These are phyloP conservation scores for Pezicula carpinea DNA, from an alignment of 2,329 filamentous ascomycete genomes.

Conservation along the genomic window DNA sequence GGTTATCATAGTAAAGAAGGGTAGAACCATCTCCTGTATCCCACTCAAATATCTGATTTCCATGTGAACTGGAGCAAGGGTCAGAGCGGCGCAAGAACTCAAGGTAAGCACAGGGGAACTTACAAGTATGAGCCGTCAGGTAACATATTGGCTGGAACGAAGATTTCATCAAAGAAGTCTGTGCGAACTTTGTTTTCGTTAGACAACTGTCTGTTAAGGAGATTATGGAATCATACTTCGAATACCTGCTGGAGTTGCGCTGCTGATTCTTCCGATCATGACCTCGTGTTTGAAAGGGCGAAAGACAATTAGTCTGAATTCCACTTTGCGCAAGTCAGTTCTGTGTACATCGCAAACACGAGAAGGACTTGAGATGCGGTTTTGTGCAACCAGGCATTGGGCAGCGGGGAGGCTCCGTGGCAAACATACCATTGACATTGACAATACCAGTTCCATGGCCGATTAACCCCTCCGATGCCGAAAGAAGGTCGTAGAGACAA, in stretches of 20 bases:
- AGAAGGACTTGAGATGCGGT: background rate
- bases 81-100: background rate
- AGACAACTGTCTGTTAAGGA: background rate
- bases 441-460: constrained; percentile 88
- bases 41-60: constrained; percentile 83
- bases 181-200: constrained; percentile 55
- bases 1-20: constrained; percentile 80
- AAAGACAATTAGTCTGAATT: constrained; percentile 91
- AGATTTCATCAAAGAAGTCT: constrained; percentile 93
- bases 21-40: constrained; percentile 65
- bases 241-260: constrained; percentile 67
- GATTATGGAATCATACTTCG: constrained; percentile 45
- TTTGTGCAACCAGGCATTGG: background rate
- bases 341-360: too few species aligned
- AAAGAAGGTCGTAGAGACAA: constrained; percentile 85
- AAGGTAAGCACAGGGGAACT: constrained; percentile 31
- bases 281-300: constrained; percentile 95
- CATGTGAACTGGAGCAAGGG: constrained; percentile 51
- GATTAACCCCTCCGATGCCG: constrained; percentile 87
- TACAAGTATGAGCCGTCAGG: constrained; percentile 75
- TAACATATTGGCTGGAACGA: constrained; percentile 69
- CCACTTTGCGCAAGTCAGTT: constrained; percentile 49
- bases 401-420: background rate
- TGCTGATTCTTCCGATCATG: constrained; percentile 77
- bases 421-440: constrained; percentile 76